Conservation (phyloP, 805 yeast genomes). For the Saturnispora gosingensis region DNA sequence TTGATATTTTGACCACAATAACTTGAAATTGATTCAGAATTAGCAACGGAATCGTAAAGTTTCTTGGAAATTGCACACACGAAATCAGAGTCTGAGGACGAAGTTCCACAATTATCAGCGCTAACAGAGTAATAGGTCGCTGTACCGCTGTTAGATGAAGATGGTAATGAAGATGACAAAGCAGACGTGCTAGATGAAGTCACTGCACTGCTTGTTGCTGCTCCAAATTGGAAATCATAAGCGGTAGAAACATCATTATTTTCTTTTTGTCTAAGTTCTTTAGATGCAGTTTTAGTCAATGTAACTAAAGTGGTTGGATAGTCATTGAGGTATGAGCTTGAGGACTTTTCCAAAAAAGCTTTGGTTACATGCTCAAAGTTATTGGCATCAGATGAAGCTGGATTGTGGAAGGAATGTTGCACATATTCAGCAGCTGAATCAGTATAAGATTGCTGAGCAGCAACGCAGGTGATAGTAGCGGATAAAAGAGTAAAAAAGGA, state of each 20-base stretch:
- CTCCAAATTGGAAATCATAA: not conserved
- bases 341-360: not conserved
- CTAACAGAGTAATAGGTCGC: constrained; percentile 42
- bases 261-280: not conserved
- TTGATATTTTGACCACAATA: constrained; percentile 44
- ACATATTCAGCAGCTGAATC: not conserved
- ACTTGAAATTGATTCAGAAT: constrained; percentile 24
- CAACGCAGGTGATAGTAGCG: not conserved
- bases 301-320: constrained; percentile 1
- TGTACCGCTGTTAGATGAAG: constrained; percentile 27
- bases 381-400: too few relatives aligned
- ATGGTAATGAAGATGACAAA: constrained; percentile 8
- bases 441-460: not conserved
- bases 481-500: constrained; percentile 1
- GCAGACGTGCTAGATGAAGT: constrained; percentile 8
- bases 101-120: constrained; percentile 43
- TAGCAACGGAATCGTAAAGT: constrained; percentile 27
- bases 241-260: not conserved
- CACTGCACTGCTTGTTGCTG: not conserved
- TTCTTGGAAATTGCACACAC: constrained; percentile 42
- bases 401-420: too few relatives aligned
- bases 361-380: not conserved
- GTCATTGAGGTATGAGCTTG: not conserved
- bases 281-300: not conserved
- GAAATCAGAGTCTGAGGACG: constrained; percentile 32